phyloP scores from a whole-genome alignment of 257 asterid genomes.

The Parsonsia alboflavescens region DNA sequence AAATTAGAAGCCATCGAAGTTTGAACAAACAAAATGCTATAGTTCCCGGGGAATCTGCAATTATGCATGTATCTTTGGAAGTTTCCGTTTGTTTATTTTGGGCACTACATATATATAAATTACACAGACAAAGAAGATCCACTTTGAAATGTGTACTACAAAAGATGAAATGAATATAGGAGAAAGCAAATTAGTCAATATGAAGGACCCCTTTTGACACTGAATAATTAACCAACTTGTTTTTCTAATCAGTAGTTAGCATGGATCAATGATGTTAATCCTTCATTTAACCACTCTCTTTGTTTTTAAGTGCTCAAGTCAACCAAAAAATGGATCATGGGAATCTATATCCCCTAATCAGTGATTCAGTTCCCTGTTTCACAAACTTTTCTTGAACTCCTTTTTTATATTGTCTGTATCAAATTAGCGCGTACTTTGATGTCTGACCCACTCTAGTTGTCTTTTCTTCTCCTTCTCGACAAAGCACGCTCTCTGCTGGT shows the following conservation, averaged over 20 bases:
- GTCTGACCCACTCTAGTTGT: constrained; percentile 24
- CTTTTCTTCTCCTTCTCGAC: constrained; percentile 20
- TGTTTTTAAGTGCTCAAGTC: constrained; percentile 56
- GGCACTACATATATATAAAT: no score
- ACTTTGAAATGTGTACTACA: no score
- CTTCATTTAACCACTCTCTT: constrained; percentile 37
- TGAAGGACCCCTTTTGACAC: constrained; percentile 3
- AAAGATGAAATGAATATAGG: no score
- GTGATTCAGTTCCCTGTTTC: constrained; percentile 6
- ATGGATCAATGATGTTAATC: neutral
- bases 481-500: neutral
- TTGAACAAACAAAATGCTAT: no score
- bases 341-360: constrained; percentile 1
- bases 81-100: no score
- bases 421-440: neutral
- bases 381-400: constrained; percentile 4
- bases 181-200: constrained; percentile 1
- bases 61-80: no score
- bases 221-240: neutral
- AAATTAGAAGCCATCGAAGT: no score
- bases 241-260: no score
- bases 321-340: constrained; percentile 25
- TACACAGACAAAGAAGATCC: neutral
- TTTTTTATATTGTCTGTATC: neutral
- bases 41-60: no score